Percentiles rank a stretch among this genome's conserved stretches.
Evolutionary conservation across 2,329 filamentous ascomycete species (phyloP).

Genomic region (Penicillium sp.): DNA sequence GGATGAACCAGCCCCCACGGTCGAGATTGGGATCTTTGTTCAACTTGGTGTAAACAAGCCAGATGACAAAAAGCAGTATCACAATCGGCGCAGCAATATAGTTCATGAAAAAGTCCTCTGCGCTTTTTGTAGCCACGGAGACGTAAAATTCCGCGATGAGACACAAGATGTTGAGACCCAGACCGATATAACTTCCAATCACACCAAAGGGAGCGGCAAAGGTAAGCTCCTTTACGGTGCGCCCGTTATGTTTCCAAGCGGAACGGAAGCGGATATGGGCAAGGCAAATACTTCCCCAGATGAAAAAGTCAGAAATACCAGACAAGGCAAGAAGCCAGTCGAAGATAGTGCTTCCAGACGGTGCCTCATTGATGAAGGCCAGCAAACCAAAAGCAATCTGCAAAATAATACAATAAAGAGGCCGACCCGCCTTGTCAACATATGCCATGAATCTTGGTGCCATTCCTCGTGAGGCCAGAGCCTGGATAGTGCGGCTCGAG

Average conservation of each 20-base stretch:
- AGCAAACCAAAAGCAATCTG: conserved; percentile 43
- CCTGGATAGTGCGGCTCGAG: conserved; percentile 57
- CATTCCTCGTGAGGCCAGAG: conserved; percentile 49
- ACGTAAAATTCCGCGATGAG: conserved; percentile 50
- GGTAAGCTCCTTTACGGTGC: conserved; percentile 62
- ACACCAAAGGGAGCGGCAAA: conserved; percentile 61
- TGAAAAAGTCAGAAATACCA: conserved; percentile 62
- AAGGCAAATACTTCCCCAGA: conserved; percentile 64
- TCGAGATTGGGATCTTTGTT: conserved; percentile 23
- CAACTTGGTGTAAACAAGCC: conserved; percentile 13
- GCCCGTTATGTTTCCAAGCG: conserved; percentile 60
- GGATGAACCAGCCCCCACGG: conserved; percentile 19
- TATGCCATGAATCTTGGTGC: conserved; percentile 47
- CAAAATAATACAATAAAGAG: conserved; percentile 42
- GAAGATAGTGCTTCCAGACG: conserved; percentile 54
- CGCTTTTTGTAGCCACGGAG: conserved; percentile 32
- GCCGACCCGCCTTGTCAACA: conserved; percentile 48
- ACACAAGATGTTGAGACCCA: conserved; percentile 55
- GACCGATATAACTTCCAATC: conserved; percentile 61
- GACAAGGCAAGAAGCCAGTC: conserved; percentile 65
- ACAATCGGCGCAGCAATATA: conserved; percentile 43
- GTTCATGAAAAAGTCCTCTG: conserved; percentile 45
- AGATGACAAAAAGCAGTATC: conserved; percentile 41
- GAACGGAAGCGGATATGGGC: conserved; percentile 66
- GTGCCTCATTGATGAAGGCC: conserved; percentile 41